A percentile compares a stretch with the other conserved stretches of the same genome.
phyloP scores from a whole-genome alignment of 306 rosid species.

The Hippophae tibetana region DNA sequence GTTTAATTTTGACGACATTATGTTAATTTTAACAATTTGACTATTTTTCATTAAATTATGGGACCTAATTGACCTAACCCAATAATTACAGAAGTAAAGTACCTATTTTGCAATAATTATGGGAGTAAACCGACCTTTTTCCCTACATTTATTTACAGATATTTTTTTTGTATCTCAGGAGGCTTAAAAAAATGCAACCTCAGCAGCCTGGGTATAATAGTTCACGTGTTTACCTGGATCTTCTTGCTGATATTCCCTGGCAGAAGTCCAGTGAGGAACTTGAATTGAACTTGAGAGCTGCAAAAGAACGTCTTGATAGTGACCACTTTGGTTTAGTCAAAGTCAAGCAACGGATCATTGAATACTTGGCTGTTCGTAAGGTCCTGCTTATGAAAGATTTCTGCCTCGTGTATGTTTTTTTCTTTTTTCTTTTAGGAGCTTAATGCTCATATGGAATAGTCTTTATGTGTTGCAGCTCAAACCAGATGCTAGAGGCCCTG shows the following conservation, averaged over 20 bases:
- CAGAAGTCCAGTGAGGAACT: constrained; percentile 67
- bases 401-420: constrained; percentile 7
- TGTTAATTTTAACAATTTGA: no score
- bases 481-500: constrained; percentile 99
- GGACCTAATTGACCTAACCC: no score
- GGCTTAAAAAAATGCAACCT: constrained; percentile 97
- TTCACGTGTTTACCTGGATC: constrained; percentile 88
- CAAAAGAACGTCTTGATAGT: constrained; percentile 77
- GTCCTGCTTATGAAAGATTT: constrained; percentile 25
- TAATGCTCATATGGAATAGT: constrained; percentile 22
- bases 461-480: constrained; percentile 60
- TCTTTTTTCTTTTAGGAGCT: constrained; percentile 14
- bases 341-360: constrained; percentile 93
- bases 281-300: constrained; percentile 76
- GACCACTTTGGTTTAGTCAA: constrained; percentile 90
- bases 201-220: constrained; percentile 96
- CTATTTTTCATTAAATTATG: no score
- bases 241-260: constrained; percentile 98
- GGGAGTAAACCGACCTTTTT: neutral
- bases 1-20: no score
- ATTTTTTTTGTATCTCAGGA: constrained; percentile 42
- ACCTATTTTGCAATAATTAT: no score
- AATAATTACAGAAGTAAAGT: no score
- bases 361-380: constrained; percentile 96
- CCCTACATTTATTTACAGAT: constrained; percentile 8